Evolutionary conservation across 305 asterid species (phyloP).

Genomic region (Rubia tinctorum): DNA sequence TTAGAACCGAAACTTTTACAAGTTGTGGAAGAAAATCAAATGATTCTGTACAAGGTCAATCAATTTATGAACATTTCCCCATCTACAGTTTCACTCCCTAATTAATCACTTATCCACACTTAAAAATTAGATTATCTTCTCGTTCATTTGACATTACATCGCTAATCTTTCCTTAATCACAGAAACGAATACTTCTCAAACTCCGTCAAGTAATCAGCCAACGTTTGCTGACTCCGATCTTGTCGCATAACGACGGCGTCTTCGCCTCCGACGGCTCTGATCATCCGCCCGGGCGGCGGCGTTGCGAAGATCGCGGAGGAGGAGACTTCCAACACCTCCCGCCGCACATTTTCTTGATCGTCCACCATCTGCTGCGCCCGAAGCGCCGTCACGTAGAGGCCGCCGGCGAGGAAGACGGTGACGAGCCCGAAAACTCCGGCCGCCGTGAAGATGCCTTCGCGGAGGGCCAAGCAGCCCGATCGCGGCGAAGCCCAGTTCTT

Average conservation of each 20-base stretch:
- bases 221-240: conserved; percentile 30
- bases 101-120: conserved; percentile 8
- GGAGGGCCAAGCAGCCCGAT: conserved; percentile 45
- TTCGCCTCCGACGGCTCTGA: conserved; percentile 46
- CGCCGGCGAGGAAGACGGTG: conserved; percentile 68
- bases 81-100: conserved; percentile 13
- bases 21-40: neutral
- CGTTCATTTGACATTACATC: neutral
- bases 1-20: neutral
- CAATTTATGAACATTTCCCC: neutral
- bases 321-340: conserved; percentile 43
- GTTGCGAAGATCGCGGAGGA: conserved; percentile 56
- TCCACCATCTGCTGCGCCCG: conserved; percentile 40
- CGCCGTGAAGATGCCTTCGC: conserved; percentile 71
- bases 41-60: neutral
- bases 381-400: conserved; percentile 62
- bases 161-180: conserved; percentile 30
- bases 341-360: conserved; percentile 38
- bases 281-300: conserved; percentile 40
- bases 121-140: neutral
- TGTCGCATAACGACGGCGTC: conserved; percentile 35
- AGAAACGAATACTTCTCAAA: conserved; percentile 55
- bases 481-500: conserved; percentile 60
- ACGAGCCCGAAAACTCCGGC: conserved; percentile 72
- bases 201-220: conserved; percentile 47